Conservation (phyloP, 257 asterid genomes). For the Solanum rostratum region DNA sequence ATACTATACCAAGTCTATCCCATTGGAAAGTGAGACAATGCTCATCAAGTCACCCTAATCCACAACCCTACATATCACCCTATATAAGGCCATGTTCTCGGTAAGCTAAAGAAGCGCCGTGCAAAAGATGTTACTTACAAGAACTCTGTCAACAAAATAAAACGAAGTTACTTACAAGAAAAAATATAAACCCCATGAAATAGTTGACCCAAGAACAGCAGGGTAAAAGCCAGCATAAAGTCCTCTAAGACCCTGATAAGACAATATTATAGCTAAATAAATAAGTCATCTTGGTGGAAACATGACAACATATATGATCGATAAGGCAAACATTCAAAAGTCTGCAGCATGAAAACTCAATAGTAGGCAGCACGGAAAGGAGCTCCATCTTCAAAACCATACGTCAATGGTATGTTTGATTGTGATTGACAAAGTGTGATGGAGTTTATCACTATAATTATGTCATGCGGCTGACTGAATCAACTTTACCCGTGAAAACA, state of each 20-base stretch:
- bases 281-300: background rate
- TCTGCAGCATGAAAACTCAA: background rate
- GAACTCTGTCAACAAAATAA: background rate
- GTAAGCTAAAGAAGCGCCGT: background rate
- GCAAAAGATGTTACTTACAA: background rate
- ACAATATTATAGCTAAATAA: background rate
- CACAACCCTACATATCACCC: background rate
- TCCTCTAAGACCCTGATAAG: slow-evolving; percentile 81
- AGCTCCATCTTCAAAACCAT: background rate
- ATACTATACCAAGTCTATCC: background rate
- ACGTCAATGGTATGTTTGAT: background rate
- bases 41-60: background rate
- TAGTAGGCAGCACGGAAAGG: background rate
- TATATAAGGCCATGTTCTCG: background rate
- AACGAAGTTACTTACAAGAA: slow-evolving; percentile 55
- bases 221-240: slow-evolving; percentile 92
- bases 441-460: background rate
- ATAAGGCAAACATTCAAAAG: background rate
- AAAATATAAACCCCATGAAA: slow-evolving; percentile 94
- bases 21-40: background rate
- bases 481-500: background rate
- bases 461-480: background rate
- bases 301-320: background rate
- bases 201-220: slow-evolving; percentile 95
- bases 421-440: background rate